phyloP scores from a whole-genome alignment of 768 basidiomycete species.

The Xanthoconium stramineum region DNA sequence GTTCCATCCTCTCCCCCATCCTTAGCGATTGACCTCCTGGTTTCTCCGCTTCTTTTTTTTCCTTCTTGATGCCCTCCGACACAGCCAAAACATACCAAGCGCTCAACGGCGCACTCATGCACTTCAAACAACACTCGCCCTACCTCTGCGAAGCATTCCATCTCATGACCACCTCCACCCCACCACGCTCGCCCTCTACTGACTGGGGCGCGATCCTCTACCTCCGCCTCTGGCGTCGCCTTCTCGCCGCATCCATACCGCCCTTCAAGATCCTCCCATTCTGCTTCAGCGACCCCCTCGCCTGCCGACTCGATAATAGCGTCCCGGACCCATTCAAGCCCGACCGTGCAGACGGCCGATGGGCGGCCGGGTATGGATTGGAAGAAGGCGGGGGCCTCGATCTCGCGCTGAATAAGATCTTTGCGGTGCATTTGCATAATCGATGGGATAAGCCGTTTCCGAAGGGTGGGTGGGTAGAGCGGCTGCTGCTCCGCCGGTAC shows the following conservation, averaged over 20 bases:
- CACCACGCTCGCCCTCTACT: conserved; percentile 75
- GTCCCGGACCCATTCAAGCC: conserved; percentile 85
- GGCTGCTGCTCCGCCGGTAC: conserved; percentile 65
- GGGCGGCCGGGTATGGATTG: conserved; percentile 54
- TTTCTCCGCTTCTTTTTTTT: background rate
- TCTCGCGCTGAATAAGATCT: conserved; percentile 62
- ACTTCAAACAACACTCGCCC: conserved; percentile 84
- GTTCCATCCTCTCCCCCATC: background rate
- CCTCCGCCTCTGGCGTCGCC: conserved; percentile 83
- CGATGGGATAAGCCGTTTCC: conserved; percentile 92
- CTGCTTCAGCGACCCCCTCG: conserved; percentile 90
- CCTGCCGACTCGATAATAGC: conserved; percentile 86
- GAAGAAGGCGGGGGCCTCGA: conserved; percentile 65
- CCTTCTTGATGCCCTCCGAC: background rate
- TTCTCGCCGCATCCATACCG: conserved; percentile 65
- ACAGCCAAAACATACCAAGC: conserved; percentile 71
- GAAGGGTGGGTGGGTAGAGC: conserved; percentile 78
- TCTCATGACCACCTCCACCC: conserved; percentile 72
- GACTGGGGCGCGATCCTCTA: conserved; percentile 96
- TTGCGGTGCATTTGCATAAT: conserved; percentile 91
- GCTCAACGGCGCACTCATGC: conserved; percentile 93
- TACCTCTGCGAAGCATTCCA: conserved; percentile 98
- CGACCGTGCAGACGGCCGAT: conserved; percentile 50
- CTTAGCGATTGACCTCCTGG: conserved; percentile 2
- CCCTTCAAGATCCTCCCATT: conserved; percentile 94